phyloP scores from a whole-genome alignment of 164 flowering plant species.

The Cinnamomum micranthum region DNA sequence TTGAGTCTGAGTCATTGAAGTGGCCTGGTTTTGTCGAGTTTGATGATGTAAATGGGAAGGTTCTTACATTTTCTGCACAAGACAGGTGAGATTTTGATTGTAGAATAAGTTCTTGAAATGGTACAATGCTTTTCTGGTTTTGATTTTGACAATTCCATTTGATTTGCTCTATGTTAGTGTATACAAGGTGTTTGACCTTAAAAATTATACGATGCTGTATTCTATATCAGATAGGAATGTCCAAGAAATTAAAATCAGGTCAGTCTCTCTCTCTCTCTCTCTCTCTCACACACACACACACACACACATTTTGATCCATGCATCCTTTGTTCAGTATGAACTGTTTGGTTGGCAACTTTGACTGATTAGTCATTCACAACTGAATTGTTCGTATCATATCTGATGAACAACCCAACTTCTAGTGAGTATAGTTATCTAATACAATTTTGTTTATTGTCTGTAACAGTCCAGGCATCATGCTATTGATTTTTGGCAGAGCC shows the following conservation, averaged over 20 bases:
- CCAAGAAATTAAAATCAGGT: conserved; percentile 98
- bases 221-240: conserved; percentile 90
- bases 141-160: conserved; percentile 6
- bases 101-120: background rate
- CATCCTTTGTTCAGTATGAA: background rate
- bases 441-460: conserved; percentile 1
- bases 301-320: background rate
- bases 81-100: conserved; percentile 43
- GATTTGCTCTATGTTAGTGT: conserved; percentile 36
- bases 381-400: background rate
- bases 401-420: background rate
- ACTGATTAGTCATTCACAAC: background rate
- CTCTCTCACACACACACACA: background rate
- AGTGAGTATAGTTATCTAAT: background rate
- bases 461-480: conserved; percentile 89
- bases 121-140: background rate
- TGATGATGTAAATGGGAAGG: conserved; percentile 99
- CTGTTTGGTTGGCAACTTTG: background rate
- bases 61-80: conserved; percentile 90
- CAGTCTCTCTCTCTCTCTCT: conserved; percentile 7
- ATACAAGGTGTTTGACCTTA: conserved; percentile 93
- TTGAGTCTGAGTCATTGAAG: conserved; percentile 89
- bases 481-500: conserved; percentile 61
- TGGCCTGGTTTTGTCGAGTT: conserved; percentile 99
- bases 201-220: conserved; percentile 88